Base-by-base conservation (phyloP, 2,329 filamentous ascomycete genomes). In the Colletotrichum higginsianum region DNA sequence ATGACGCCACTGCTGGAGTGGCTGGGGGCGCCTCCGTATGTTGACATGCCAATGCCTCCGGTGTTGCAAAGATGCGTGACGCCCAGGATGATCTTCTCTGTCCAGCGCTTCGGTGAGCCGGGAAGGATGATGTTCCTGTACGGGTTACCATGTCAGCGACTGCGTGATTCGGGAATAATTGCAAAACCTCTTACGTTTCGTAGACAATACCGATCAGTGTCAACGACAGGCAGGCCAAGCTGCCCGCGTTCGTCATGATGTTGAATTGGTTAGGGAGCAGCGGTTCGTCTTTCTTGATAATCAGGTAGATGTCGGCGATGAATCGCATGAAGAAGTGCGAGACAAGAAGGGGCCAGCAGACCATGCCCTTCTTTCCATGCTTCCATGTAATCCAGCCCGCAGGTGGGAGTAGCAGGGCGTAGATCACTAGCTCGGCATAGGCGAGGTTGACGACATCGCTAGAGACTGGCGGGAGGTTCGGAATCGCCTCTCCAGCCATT, bases 301-400 rank as follows among this genome's bases (percentile, higher is more conserved):
- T 71, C 23, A 75, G 74, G 52, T 77, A 79, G 55, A 67, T 67
- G n/a, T 79, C 76, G 35, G 76, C 69, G 15, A 76, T 57, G 52
- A 79, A 75, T 49, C 75, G 74, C 7, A 76, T 71, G 1, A 44
- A 50, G 30, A 78, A 78, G 53, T 75, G 76, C 1, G 74, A 75
- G 3, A 77, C 15, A 15, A 77, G 77, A 30, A 79, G 78, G 3
- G 77, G 76, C 78, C 78, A 79, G 71, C 77, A 79, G 23, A 77
- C 75, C 74, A 79, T 78, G 26, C 78, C 78, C 1, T 72, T 56
- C 50, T 78, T 79, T 16, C 78, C 78, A 64, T 79, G 77, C 42
- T 76, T 78, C 74, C 74, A 79, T 1, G 76, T 71, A 18, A 79
- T 73, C 66, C 70, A 78, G 8, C 74, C 18, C 0, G 74, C 66